These are phyloP conservation scores for Fusarium mundagurra DNA, from an alignment of 2,329 filamentous ascomycete species.

Conservation along the genomic window DNA sequence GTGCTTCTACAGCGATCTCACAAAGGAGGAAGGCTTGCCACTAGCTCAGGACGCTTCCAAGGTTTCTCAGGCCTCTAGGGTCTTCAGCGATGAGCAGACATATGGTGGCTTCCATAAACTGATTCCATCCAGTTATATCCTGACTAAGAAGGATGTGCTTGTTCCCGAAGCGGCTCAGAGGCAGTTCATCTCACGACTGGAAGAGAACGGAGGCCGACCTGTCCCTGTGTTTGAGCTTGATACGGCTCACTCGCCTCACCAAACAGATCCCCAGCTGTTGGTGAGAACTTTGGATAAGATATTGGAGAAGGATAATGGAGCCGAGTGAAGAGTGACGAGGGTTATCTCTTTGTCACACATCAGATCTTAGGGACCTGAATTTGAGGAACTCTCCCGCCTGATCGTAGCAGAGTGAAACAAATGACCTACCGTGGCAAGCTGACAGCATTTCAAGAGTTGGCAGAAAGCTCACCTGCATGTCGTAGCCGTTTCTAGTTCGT, in stretches of 20 bases:
- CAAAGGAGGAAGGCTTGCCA: not conserved
- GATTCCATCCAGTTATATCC: not conserved
- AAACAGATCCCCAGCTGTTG: not conserved
- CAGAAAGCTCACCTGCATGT: not conserved
- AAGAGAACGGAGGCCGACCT: not conserved
- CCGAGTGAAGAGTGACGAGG: not conserved
- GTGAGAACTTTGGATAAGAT: not conserved
- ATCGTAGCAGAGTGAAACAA: not conserved
- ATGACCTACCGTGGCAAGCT: not conserved
- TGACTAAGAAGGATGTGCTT: not conserved
- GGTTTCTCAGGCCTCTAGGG: not conserved
- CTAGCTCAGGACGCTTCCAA: not conserved
- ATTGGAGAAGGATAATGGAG: not conserved
- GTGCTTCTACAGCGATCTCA: constrained; percentile 16
- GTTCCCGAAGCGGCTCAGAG: not conserved
- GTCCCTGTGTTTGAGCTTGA: constrained; percentile 7
- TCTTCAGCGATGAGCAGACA: constrained; percentile 1
- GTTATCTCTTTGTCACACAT: not conserved
- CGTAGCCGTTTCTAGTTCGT: not conserved
- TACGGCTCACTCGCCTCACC: constrained; percentile 9
- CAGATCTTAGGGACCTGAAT: not conserved
- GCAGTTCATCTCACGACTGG: not conserved
- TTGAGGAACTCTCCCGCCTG: not conserved
- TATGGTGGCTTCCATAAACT: constrained; percentile 8
- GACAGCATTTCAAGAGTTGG: not conserved